These are phyloP conservation scores for Hypericum perforatum DNA, from an alignment of 345 rosid genomes.

Conservation along the genomic window DNA sequence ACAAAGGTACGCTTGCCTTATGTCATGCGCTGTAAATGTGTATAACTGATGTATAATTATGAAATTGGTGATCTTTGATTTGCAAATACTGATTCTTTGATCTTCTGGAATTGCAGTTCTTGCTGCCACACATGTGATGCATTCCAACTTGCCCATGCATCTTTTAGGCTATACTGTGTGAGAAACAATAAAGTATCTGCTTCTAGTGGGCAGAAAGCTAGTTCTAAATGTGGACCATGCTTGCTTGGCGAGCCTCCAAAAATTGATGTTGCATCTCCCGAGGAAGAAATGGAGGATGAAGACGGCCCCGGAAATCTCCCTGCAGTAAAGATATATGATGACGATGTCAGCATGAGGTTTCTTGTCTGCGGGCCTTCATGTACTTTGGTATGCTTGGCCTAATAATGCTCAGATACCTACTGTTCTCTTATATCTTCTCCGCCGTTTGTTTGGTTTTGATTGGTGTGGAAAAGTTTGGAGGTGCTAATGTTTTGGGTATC, in stretches of 20 bases:
- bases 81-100: neutral
- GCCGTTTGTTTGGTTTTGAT: too few species aligned
- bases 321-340: slow-evolving; percentile 84
- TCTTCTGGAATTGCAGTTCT: slow-evolving; percentile 49
- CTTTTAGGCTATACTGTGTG: slow-evolving; percentile 67
- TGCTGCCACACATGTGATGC: slow-evolving; percentile 90
- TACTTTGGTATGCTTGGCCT: slow-evolving; percentile 44
- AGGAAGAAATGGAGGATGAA: slow-evolving; percentile 54
- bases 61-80: neutral
- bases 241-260: slow-evolving; percentile 91
- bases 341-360: slow-evolving; percentile 74
- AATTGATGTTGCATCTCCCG: slow-evolving; percentile 58
- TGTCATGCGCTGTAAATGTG: neutral
- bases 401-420: too few species aligned
- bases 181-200: slow-evolving; percentile 27
- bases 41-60: neutral
- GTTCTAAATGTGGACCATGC: slow-evolving; percentile 46
- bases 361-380: slow-evolving; percentile 78
- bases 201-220: slow-evolving; percentile 33
- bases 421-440: too few species aligned
- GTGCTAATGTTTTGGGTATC: neutral
- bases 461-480: too few species aligned
- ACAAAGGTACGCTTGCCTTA: slow-evolving; percentile 45
- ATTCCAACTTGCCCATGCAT: slow-evolving; percentile 80
- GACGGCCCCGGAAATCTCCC: slow-evolving; percentile 70